Evolutionary conservation across 1,284 basidiomycete species (phyloP).

Genomic region (Fomitiporia mediterranea): DNA sequence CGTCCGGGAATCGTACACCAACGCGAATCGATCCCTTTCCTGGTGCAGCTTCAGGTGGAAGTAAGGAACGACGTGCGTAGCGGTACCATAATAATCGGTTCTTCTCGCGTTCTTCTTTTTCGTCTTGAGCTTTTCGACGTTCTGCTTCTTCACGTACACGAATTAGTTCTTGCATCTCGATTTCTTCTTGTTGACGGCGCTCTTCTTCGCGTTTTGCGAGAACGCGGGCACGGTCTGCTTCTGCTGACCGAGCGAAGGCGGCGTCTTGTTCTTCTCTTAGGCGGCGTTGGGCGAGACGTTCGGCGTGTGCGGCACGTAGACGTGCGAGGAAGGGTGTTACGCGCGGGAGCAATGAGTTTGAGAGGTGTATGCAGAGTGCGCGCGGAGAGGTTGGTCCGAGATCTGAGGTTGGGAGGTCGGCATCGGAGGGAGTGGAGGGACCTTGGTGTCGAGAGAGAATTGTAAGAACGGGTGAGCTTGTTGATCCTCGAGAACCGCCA

Average conservation of each 20-base stretch:
- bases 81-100: slow-evolving; percentile 47
- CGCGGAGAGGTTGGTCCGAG: slow-evolving; percentile 56
- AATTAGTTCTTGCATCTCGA: slow-evolving; percentile 29
- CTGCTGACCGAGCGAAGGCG: slow-evolving; percentile 64
- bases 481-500: slow-evolving; percentile 36
- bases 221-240: slow-evolving; percentile 69
- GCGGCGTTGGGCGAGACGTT: slow-evolving; percentile 60
- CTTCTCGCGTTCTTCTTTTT: slow-evolving; percentile 30
- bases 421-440: slow-evolving; percentile 39
- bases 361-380: slow-evolving; percentile 61
- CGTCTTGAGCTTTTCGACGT: slow-evolving; percentile 25
- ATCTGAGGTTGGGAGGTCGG: slow-evolving; percentile 6
- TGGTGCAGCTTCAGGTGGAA: slow-evolving; percentile 22
- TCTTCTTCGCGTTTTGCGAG: slow-evolving; percentile 42
- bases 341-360: slow-evolving; percentile 71
- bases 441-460: slow-evolving; percentile 83
- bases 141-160: slow-evolving; percentile 31
- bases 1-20: slow-evolving; percentile 65
- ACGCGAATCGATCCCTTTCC: slow-evolving; percentile 44
- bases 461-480: slow-evolving; percentile 54
- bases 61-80: slow-evolving; percentile 22
- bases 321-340: slow-evolving; percentile 69
- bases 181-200: slow-evolving; percentile 32
- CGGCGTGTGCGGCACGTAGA: slow-evolving; percentile 41
- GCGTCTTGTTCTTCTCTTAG: slow-evolving; percentile 80